Conservation (phyloP, 805 yeast species). For the Teunomyces atbi region DNA sequence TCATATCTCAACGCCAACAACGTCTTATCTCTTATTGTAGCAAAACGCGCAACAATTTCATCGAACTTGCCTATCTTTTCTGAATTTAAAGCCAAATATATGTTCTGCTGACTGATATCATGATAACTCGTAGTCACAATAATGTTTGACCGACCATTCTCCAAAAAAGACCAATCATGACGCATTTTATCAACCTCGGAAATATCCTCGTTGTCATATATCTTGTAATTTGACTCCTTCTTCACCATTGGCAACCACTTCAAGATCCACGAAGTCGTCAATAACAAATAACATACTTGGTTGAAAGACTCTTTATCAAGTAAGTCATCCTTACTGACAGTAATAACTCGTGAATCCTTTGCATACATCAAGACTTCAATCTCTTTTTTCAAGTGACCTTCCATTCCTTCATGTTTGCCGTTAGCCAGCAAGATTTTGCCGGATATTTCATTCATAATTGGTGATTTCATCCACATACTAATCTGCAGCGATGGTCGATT, state of each 20-base stretch:
- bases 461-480: conserved; percentile 32
- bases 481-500: conserved; percentile 25
- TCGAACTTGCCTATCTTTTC: conserved; percentile 36
- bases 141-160: conserved; percentile 32
- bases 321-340: conserved; percentile 48
- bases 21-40: conserved; percentile 34
- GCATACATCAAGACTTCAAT: conserved; percentile 25
- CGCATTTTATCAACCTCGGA: conserved; percentile 33
- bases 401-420: conserved; percentile 11
- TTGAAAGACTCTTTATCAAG: conserved; percentile 53
- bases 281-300: conserved; percentile 50
- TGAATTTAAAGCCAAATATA: conserved; percentile 33
- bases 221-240: conserved; percentile 31
- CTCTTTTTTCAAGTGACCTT: conserved; percentile 22
- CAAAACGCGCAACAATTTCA: conserved; percentile 30
- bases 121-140: conserved; percentile 12
- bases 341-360: conserved; percentile 20
- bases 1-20: conserved; percentile 56
- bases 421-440: conserved; percentile 9
- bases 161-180: conserved; percentile 42
- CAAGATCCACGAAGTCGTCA: conserved; percentile 55
- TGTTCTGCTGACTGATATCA: conserved; percentile 23
- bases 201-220: conserved; percentile 17
- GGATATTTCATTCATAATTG: conserved; percentile 26
- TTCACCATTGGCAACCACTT: conserved; percentile 59